These are phyloP conservation scores for Tetragonia tetragonoides DNA, from an alignment of 148 eudicot genomes.

Conservation along the genomic window DNA sequence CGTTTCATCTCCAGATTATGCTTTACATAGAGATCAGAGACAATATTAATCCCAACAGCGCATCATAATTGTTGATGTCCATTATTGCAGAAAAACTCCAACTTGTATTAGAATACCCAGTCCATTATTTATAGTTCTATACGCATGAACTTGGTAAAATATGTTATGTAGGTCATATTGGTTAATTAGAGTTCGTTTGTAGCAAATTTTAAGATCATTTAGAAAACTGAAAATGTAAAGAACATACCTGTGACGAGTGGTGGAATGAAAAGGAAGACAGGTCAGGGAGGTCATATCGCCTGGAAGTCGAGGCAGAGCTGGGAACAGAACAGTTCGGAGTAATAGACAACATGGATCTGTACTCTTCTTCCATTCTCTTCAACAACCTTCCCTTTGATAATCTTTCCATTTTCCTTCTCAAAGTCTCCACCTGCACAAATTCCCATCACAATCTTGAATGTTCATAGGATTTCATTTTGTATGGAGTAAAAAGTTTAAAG, in stretches of 20 bases:
- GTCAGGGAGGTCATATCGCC: slow-evolving; percentile 46
- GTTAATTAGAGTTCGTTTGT: too few species aligned
- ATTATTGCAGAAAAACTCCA: too few species aligned
- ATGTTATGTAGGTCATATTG: too few species aligned
- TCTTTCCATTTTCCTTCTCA: slow-evolving; percentile 73
- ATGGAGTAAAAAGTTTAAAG: not conserved
- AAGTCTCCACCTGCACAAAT: slow-evolving; percentile 49
- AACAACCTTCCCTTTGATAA: slow-evolving; percentile 63
- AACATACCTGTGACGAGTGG: slow-evolving; percentile 47
- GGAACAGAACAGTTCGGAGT: slow-evolving; percentile 41
- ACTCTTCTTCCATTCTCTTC: slow-evolving; percentile 74
- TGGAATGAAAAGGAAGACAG: slow-evolving; percentile 33
- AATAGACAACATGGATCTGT: slow-evolving; percentile 46
- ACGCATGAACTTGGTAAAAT: too few species aligned
- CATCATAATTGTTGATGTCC: too few species aligned
- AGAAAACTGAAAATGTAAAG: not conserved
- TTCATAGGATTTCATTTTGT: not conserved
- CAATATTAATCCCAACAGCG: too few species aligned
- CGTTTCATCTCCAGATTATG: too few species aligned
- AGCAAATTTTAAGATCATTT: too few species aligned
- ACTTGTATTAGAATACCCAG: too few species aligned
- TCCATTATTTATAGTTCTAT: too few species aligned
- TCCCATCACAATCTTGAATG: not conserved
- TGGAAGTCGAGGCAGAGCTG: slow-evolving; percentile 64
- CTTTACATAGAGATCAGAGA: too few species aligned